Base-by-base conservation (phyloP, 2,329 filamentous ascomycete genomes). In the Ascocoryne sarcoides region DNA sequence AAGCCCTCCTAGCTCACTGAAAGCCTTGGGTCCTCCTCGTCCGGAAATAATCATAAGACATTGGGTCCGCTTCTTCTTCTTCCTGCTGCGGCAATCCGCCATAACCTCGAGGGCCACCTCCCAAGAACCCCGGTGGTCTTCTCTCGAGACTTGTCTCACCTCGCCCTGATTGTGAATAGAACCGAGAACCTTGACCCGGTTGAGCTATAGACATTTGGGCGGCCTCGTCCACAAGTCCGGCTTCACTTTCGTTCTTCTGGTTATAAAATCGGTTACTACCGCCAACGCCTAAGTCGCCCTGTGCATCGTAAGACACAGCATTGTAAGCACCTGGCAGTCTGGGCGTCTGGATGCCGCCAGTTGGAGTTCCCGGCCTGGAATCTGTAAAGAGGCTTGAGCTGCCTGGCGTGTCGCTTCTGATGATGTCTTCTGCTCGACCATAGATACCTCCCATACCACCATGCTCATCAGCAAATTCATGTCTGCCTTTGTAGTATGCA, bases 381-480 rank as follows among this genome's bases (percentile, higher is more conserved):
- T 47, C 46, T 9, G 45, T 40, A 32, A 43, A 54, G 12, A 37
- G 34, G 30, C 37, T 50, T 3, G 47, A 44, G 10, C 48, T 51
- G 3, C 52, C 50, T 10, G 54, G 54, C 2, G 57, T 56, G 34
- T 59, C 55, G 5, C 55, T 46, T 10, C 60, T 54, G 8, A 72
- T 61, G 2, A 79, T 63, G 46, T 84, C 81, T 17, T 67, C 64
- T 2, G 71, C 62, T 10, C 66, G 70, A 3, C 82, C 82, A 47
- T 75, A 82, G 5, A 81, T 67, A 21, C 76, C 48, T 4, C 58
- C 74, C 16, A 83, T 84, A 4, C 84, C 88, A n/a, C 87, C 87
- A 50, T 88, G 83, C 40, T 92, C 85, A 9, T 88, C 82, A 1
- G 79, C 79, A 62, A 95, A 95, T 52, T 95, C 90, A 1, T 84